Evolutionary conservation across 208 protist species (phyloP).

Genomic region (Leishmania martiniquensis): DNA sequence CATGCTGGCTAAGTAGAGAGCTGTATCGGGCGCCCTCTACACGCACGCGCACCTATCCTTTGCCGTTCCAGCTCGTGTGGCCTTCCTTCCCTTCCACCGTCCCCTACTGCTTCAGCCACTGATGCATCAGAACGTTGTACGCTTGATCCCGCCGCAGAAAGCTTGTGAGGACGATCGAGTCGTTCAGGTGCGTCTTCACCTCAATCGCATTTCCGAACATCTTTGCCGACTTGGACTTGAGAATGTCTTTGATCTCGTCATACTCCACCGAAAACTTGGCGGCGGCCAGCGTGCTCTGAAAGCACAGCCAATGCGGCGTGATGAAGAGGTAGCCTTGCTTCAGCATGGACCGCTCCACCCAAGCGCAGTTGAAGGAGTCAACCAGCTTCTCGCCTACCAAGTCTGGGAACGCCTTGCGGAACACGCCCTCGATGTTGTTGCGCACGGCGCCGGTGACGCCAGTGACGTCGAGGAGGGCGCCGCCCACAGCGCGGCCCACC

Average conservation of each 20-base stretch:
- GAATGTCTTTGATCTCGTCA: conserved; percentile 83
- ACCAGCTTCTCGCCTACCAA: conserved; percentile 60
- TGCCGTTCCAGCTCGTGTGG: not conserved
- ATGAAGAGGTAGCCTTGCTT: conserved; percentile 73
- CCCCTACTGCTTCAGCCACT: conserved; percentile 69
- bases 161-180: conserved; percentile 60
- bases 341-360: conserved; percentile 41
- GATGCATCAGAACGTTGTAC: conserved; percentile 70
- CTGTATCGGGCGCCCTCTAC: too few species aligned
- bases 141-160: conserved; percentile 77
- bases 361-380: conserved; percentile 60
- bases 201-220: conserved; percentile 74
- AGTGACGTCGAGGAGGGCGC: conserved; percentile 70
- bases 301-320: conserved; percentile 73
- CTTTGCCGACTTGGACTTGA: conserved; percentile 69
- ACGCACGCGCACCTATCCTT: not conserved
- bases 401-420: conserved; percentile 67
- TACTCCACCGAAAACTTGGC: conserved; percentile 71
- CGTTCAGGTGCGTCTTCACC: conserved; percentile 69
- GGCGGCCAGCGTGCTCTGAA: conserved; percentile 40
- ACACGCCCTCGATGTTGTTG: conserved; percentile 57
- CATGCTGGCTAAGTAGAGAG: too few species aligned
- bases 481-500: conserved; percentile 57
- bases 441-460: conserved; percentile 69
- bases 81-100: too few species aligned